Evolutionary conservation across 768 basidiomycete species (phyloP).

Genomic region (Vararia minispora): DNA sequence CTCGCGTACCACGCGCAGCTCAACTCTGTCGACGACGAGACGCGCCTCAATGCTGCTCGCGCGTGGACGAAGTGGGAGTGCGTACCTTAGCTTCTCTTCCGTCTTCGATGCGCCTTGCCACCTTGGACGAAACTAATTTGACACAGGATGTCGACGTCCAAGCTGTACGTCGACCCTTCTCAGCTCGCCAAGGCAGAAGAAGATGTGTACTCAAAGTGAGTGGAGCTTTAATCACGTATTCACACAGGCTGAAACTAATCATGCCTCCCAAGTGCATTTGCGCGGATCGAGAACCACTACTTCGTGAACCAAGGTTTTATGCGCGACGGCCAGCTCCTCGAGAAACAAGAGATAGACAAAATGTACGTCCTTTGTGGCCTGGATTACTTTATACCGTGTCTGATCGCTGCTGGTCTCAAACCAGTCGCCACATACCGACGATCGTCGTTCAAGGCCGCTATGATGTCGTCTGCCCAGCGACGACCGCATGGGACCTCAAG

Average conservation of each 20-base stretch:
- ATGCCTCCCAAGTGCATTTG: constrained; percentile 53
- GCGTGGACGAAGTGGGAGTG: constrained; percentile 92
- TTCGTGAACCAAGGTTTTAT: constrained; percentile 87
- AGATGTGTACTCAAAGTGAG: constrained; percentile 68
- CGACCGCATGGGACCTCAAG: constrained; percentile 73
- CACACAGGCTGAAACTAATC: background rate
- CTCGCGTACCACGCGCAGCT: constrained; percentile 76
- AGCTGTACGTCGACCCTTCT: constrained; percentile 55
- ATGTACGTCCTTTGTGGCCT: constrained; percentile 42
- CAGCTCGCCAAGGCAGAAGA: constrained; percentile 59
- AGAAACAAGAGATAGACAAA: constrained; percentile 76
- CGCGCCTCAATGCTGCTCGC: constrained; percentile 57
- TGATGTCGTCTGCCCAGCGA: constrained; percentile 79
- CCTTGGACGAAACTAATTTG: no score
- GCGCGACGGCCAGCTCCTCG: constrained; percentile 80
- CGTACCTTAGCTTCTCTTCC: constrained; percentile 20
- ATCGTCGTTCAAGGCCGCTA: constrained; percentile 81
- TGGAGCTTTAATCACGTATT: constrained; percentile 2
- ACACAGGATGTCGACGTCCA: constrained; percentile 72
- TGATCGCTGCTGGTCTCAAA: constrained; percentile 2
- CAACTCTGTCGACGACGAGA: constrained; percentile 57
- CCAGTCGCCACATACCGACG: constrained; percentile 82
- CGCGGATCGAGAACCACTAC: constrained; percentile 85
- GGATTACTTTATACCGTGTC: background rate
- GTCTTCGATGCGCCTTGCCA: background rate